These are phyloP conservation scores for Hypoxylon sp. DNA, from an alignment of 2,329 filamentous ascomycete genomes.

Conservation along the genomic window DNA sequence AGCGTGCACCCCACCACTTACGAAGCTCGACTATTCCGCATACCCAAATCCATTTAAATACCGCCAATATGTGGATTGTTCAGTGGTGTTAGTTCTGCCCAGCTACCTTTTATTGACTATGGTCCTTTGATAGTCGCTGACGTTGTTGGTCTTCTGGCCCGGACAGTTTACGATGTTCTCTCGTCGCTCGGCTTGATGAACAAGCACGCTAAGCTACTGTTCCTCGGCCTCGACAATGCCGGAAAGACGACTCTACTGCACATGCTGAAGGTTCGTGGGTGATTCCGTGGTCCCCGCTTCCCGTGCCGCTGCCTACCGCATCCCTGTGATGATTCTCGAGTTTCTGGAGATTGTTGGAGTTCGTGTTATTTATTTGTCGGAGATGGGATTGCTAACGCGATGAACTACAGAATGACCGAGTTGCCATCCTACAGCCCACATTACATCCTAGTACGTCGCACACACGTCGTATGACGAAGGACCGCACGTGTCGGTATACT, in stretches of 20 bases:
- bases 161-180: constrained; percentile 87
- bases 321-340: constrained; percentile 3
- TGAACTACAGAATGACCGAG: constrained; percentile 82
- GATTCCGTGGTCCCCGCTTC: constrained; percentile 31
- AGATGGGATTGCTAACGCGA: constrained; percentile 21
- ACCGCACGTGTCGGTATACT: constrained; percentile 47
- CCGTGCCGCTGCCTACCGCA: constrained; percentile 10
- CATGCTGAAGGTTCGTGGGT: constrained; percentile 86
- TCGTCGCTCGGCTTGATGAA: constrained; percentile 90
- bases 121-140: constrained; percentile 45
- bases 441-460: constrained; percentile 84
- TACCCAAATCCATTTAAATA: constrained; percentile 36
- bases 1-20: constrained; percentile 16
- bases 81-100: constrained; percentile 84
- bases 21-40: constrained; percentile 22
- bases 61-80: constrained; percentile 85
- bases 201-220: constrained; percentile 96
- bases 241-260: constrained; percentile 95
- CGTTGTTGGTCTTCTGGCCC: constrained; percentile 35
- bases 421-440: constrained; percentile 90
- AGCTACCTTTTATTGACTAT: constrained; percentile 17
- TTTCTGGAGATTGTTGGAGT: constrained; percentile 22
- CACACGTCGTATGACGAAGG: constrained; percentile 22
- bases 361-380: constrained; percentile 11
- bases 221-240: constrained; percentile 93